Percentiles rank a stretch among this genome's conserved stretches.
Conservation (phyloP, 345 rosid genomes). For the Cardamine resedifolia region DNA sequence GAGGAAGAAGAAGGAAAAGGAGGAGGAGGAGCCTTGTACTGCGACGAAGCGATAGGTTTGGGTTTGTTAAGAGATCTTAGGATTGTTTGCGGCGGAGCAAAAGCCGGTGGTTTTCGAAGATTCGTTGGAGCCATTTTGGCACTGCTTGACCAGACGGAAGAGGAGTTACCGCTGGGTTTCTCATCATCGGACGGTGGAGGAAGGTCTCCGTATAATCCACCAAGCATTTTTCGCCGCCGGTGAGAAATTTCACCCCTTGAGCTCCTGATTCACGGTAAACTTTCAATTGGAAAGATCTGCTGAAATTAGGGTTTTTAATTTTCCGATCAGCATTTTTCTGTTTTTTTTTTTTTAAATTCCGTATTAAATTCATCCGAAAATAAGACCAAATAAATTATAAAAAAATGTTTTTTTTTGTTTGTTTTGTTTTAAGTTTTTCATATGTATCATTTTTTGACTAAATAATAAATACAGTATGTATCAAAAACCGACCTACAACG, state of each 20-base stretch:
- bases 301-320: constrained; percentile 26
- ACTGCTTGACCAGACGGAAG: constrained; percentile 79
- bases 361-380: not conserved
- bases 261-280: constrained; percentile 1
- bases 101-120: constrained; percentile 74
- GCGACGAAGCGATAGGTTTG: constrained; percentile 30
- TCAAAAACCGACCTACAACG: constrained; percentile 7
- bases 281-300: constrained; percentile 20
- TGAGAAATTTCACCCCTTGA: not conserved
- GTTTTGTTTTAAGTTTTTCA: no score
- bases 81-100: constrained; percentile 67
- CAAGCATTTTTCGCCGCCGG: constrained; percentile 56
- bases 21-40: constrained; percentile 20
- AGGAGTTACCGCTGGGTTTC: constrained; percentile 55
- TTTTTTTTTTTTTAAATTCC: not conserved
- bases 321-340: constrained; percentile 2
- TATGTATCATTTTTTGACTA: not conserved
- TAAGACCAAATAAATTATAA: not conserved
- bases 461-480: not conserved
- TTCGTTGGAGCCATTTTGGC: constrained; percentile 91
- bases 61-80: constrained; percentile 63
- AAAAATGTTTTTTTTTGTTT: not conserved
- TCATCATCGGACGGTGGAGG: constrained; percentile 98
- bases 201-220: constrained; percentile 94
- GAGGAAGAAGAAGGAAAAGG: not conserved